Evolutionary conservation across 2,329 filamentous ascomycete genomes (phyloP), one percentile per base, ranked within the genome.

Genomic region (Trichoderma aggressivum): DNA sequence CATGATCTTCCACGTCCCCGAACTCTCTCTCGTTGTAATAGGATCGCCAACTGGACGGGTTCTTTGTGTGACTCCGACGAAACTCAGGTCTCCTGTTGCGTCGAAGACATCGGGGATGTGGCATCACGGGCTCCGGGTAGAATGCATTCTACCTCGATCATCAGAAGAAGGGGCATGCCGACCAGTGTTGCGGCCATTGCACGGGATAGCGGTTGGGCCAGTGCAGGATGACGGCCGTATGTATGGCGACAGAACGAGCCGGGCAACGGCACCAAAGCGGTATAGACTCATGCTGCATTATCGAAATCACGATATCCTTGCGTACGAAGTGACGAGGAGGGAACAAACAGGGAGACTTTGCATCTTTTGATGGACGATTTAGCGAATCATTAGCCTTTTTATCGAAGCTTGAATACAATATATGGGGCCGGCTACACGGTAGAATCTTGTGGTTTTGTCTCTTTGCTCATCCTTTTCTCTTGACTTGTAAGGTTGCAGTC

Each of bases 281-380:
- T 94, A 90, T 85, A 83, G 91, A 71, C 74, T 95, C 71, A 86
- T 95, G 78, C 80, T 94, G 79, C 89, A 92, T 78, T 94, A 91
- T 78, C 86, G 86, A 71, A 89, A 94, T 79, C 89, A 92, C 75
- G 87, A 87, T 2, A 86, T 94, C 32, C 77, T 93, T 74, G 90
- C 87, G 71, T 94, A 94, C 81, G 90, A 93, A 78, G 79, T 94
- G 68, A 83, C 80, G 58, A 82, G 86, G 30, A 80, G 83, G 58
- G 78, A 79, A 71, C 74, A 78, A 70, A 79, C 78, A n/a, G 78
- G 78, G 24, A 79, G 79, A 73, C 53, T 82, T 34, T 81, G 78
- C 72, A 76, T 82, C 36, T 80, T 81, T 60, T 82, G 73, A 78
- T 47, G 11, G 65, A 7, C 16, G 16, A 0, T 36, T 62, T 28